Base-by-base conservation (phyloP, 2,329 filamentous ascomycete species). In the Exserohilum rostratum region DNA sequence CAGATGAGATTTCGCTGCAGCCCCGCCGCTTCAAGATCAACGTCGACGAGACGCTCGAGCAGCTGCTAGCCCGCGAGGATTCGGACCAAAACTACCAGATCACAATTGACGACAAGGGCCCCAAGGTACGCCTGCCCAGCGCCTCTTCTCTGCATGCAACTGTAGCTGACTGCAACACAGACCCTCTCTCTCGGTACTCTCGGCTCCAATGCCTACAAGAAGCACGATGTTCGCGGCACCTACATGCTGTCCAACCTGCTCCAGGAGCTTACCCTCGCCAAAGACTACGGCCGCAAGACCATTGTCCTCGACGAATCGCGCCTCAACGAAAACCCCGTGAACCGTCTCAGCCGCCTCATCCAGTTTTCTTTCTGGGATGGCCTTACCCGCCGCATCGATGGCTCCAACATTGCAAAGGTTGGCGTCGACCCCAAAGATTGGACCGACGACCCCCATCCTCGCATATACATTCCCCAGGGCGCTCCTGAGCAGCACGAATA, bases 201-300 rank as follows among this genome's bases (percentile, higher is more conserved):
- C 25, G 88, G 85, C 18, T 97, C 93, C 31, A 91, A 90, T 64
- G 93, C 93, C 37, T 86, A 90, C 79, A 93, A 93, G 70, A 87
- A 87, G 60, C 92, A 93, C 75, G 93, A 98, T 72, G 86, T 99
- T 58, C 90, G 93, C 62, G 95, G 95, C 68, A 98, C 91, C 29
- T 99, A 99, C 77, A 96, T 96, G 89, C 85, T 99, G 55, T 96
- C 93, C 59, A 99, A 98, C 74, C 85, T 98, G 40, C 83, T 98
- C 35, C 95, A 99, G 77, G 95, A 99, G 78, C 84, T 99, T 62
- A 95, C 90, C 1, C 83, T 98, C 64, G 95, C 95, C 61, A 89
- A 96, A 80, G 90, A 96, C 73, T 93, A 91, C 70, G 92, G 91
- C 55, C 88, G 91, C 57, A 91, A 92, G 76, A 88, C 91, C 70